Base-by-base conservation (phyloP, 2,329 filamentous ascomycete species). In the Botrytis cinerea region DNA sequence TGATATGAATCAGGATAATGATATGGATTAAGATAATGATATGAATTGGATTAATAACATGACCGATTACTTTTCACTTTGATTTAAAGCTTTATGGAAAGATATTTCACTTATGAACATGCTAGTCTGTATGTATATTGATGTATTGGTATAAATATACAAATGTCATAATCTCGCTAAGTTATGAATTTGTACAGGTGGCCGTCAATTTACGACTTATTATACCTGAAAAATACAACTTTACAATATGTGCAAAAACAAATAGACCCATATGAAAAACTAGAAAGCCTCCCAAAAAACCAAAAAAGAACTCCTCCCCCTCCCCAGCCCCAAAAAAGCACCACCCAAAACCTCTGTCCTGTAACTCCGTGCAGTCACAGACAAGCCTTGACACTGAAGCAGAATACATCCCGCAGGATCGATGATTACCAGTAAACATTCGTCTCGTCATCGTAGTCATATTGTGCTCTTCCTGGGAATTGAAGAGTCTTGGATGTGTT, bases 321-420 rank as follows among this genome's bases (percentile, higher is more conserved):
- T 32, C 32, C 32, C 32, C 4, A 32, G 2, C 46, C 38, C 38
- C 38, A 38, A 38, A 38, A 38, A 38, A 38, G 38, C 38, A 9
- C 38, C 38, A 38, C 38, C 38, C 38, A 45, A 16, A 45, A 45
- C 12, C n/a, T 57, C 51, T 28, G 1, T 18, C 51, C n/a, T 9
- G 1, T 57, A 7, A 32, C 14, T 57, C 51, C 51, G 16, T 57
- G 14, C 51, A 57, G 51, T 57, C 51, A 57, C 1, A 28, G n/a
- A 18, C 51, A 28, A 28, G 14, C 14, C 8, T 57, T 18, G 1
- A 0, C 3, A 0, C 51, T 14, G n/a, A 18, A 9, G 7, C 6
- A 28, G 4, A 18, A 25, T 57, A 18, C 7, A 2, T 2, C 1
- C 6, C 8, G 0, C 51, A 18, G 1, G 3, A 9, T 2, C 0